Evolutionary conservation across 768 basidiomycete species (phyloP).

Genomic region (Rubroboletus pulcherrimus): DNA sequence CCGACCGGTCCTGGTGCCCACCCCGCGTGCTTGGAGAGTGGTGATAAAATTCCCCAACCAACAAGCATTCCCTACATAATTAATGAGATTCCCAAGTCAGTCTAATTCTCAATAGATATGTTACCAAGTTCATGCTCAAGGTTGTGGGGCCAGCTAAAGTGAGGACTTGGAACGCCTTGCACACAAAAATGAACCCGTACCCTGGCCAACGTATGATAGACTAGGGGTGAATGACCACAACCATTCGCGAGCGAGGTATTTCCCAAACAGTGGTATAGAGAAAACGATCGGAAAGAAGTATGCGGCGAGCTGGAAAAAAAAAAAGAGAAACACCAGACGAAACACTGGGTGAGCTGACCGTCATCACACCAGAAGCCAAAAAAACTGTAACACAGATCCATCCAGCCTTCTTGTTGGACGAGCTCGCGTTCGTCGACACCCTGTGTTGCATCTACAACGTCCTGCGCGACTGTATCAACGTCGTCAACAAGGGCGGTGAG

Average conservation of each 20-base stretch:
- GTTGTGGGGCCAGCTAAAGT: constrained; percentile 78
- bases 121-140: constrained; percentile 84
- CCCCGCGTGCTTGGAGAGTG: constrained; percentile 71
- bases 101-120: constrained; percentile 13
- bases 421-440: constrained; percentile 39
- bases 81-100: background rate
- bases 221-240: constrained; percentile 92
- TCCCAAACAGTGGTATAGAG: constrained; percentile 81
- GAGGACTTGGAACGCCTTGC: background rate
- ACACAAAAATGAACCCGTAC: constrained; percentile 25
- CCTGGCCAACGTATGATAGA: constrained; percentile 90
- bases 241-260: constrained; percentile 81
- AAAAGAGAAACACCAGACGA: background rate
- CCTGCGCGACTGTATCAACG: constrained; percentile 7
- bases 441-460: constrained; percentile 28
- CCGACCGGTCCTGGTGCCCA: constrained; percentile 95
- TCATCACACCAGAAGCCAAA: constrained; percentile 64
- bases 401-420: constrained; percentile 71
- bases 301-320: constrained; percentile 57
- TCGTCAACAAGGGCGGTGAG: constrained; percentile 1
- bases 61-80: constrained; percentile 81
- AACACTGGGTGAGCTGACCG: constrained; percentile 46
- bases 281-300: constrained; percentile 91
- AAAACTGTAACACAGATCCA: constrained; percentile 75
- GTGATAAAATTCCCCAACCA: constrained; percentile 93